Evolutionary conservation across 306 rosid genomes (phyloP).

Genomic region (Ormosia emarginata): DNA sequence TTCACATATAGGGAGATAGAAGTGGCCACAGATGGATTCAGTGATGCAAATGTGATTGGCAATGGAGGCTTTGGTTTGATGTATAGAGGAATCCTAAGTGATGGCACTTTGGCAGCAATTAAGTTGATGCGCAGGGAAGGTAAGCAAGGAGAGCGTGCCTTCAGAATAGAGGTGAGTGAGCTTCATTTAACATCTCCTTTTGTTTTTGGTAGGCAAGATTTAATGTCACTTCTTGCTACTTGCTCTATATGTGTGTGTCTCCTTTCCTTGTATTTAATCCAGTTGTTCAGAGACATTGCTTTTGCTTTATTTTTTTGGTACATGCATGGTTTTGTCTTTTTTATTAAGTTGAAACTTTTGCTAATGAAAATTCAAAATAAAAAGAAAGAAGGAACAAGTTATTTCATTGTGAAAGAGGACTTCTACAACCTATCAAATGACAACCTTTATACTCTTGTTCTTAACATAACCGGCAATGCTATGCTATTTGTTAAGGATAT

Average conservation of each 20-base stretch:
- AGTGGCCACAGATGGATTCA: slow-evolving; percentile 64
- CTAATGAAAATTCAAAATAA: not conserved
- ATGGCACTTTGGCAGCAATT: slow-evolving; percentile 82
- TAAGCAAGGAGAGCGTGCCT: slow-evolving; percentile 92
- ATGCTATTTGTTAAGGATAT: not conserved
- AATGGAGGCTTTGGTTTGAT: slow-evolving; percentile 66
- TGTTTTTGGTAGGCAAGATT: not conserved
- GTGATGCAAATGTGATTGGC: slow-evolving; percentile 62
- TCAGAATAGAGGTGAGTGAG: slow-evolving; percentile 79
- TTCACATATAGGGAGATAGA: slow-evolving; percentile 82
- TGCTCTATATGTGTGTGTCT: slow-evolving; percentile 15
- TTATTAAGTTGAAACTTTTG: slow-evolving; percentile 25
- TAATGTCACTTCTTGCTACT: slow-evolving; percentile 29
- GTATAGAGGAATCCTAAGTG: slow-evolving; percentile 70
- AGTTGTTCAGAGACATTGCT: slow-evolving; percentile 16
- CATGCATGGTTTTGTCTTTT: slow-evolving; percentile 28
- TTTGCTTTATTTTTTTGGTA: no score
- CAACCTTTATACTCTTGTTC: slow-evolving; percentile 11
- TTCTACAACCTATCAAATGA: slow-evolving; percentile 15
- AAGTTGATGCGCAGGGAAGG: slow-evolving; percentile 66
- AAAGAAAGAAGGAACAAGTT: slow-evolving; percentile 5
- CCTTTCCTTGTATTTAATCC: slow-evolving; percentile 14
- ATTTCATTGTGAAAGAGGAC: slow-evolving; percentile 5
- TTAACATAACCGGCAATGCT: no score
- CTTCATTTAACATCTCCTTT: slow-evolving; percentile 37